Percentiles rank a stretch among this genome's conserved stretches.
phyloP scores from a whole-genome alignment of 139 green algal genomes.

The Raphidocelis subcapitata region DNA sequence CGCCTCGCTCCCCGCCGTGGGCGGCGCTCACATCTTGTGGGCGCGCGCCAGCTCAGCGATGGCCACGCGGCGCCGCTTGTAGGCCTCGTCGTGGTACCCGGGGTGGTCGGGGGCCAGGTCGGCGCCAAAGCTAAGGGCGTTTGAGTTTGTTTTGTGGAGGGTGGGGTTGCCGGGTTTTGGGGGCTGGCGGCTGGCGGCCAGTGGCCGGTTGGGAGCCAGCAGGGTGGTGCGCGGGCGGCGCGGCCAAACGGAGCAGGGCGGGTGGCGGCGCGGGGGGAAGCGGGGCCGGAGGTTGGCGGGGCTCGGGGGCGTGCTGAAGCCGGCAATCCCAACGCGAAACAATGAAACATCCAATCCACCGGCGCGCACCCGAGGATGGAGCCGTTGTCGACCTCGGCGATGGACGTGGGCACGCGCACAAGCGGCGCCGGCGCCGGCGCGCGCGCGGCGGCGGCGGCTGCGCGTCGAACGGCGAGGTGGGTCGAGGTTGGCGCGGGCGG shows the following conservation, averaged over 20 bases:
- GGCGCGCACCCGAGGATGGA: too few species aligned
- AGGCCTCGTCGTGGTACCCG: conserved; percentile 70
- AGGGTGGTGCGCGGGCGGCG: too few species aligned
- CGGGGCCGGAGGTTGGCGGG: too few species aligned
- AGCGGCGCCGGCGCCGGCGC: background rate
- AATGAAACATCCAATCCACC: too few species aligned
- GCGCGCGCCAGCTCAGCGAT: conserved; percentile 65
- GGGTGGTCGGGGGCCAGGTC: conserved; percentile 18
- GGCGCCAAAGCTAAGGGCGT: conserved; percentile 37
- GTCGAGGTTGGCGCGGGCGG: too few species aligned
- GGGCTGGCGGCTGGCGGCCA: too few species aligned
- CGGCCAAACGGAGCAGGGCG: too few species aligned
- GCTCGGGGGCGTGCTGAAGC: too few species aligned
- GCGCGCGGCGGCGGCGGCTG: background rate
- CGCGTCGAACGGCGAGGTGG: too few species aligned
- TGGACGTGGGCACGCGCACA: conserved; percentile 38
- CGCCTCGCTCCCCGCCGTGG: background rate
- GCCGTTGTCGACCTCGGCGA: conserved; percentile 74
- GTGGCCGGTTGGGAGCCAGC: too few species aligned
- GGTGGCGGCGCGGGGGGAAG: too few species aligned
- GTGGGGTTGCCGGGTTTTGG: conserved; percentile 57
- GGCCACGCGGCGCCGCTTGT: conserved; percentile 70
- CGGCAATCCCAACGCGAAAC: too few species aligned
- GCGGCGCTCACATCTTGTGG: conserved; percentile 59
- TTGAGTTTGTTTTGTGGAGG: conserved; percentile 33